Conservation (phyloP, 2,329 filamentous ascomycete genomes). For the Trichoderma sp. region DNA sequence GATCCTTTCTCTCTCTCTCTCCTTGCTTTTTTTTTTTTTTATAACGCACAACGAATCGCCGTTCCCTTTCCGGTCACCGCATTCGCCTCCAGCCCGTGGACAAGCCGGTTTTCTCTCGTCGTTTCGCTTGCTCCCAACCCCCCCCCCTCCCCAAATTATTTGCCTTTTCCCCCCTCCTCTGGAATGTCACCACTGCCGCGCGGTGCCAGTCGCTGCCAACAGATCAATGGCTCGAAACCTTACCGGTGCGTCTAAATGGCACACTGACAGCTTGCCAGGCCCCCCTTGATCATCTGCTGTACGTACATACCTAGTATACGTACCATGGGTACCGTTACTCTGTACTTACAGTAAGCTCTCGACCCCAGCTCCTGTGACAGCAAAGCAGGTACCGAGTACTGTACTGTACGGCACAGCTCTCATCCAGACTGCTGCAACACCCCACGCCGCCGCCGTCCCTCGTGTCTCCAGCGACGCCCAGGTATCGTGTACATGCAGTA, state of each 20-base stretch:
- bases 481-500: neutral
- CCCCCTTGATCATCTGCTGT: neutral
- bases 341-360: neutral
- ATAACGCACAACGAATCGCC: neutral
- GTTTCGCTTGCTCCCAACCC: neutral
- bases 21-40: neutral
- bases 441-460: neutral
- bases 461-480: neutral
- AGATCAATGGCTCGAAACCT: neutral
- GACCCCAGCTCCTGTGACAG: neutral
- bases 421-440: neutral
- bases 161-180: neutral
- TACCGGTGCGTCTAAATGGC: neutral
- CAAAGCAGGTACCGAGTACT: slow-evolving; percentile 1
- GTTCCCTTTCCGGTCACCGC: neutral
- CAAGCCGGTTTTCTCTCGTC: neutral
- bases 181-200: slow-evolving; percentile 1
- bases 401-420: neutral
- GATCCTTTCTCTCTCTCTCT: neutral
- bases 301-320: too few species aligned
- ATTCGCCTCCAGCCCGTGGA: neutral
- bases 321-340: too few species aligned
- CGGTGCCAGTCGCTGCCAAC: neutral
- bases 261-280: neutral
- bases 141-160: neutral